Evolutionary conservation across 2,329 filamentous ascomycete species (phyloP), one percentile per base, ranked within the genome.

Genomic region (Metarhizium brunneum): DNA sequence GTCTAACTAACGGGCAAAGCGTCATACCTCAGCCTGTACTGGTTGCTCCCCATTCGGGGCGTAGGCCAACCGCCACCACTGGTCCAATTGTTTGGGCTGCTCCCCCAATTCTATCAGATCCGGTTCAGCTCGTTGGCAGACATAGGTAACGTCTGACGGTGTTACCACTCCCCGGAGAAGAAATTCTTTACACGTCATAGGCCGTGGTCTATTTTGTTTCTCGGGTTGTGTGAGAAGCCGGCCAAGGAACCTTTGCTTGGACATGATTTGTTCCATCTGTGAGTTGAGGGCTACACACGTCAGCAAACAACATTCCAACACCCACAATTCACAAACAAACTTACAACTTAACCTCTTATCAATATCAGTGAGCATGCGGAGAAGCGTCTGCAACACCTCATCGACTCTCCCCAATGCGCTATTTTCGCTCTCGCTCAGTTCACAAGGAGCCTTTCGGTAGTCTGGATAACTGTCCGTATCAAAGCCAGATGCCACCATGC

Each of bases 1-100:
- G n/a, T 45, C n/a, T 11, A 13, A 25, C 14, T 6, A 45, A 8
- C 4, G 5, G n/a, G n/a, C n/a, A 18, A 45, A 45, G n/a, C 5
- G 4, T 49, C 70, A 52, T 71, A 81, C 80, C 73, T 81, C 76
- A 16, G 76, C 68, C 59, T 70, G 74, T 32, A 77, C 68, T n/a
- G 77, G 74, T 50, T 71, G 67, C 6, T 68, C 61, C 11, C 72
- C 71, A 16, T 67, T 62, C 13, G 69, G 63, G 25, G 65, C 64
- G 58, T 76, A 79, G 40, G 73, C 69, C 49, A 83, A 67, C 59
- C 74, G 75, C 80, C 80, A 83, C 80, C 80, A 83, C 62, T 82
- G 79, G 53, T 81, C 78, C 16, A 58, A 59, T 4, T 64, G 57
- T 25, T 62, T 59, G 3, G 68, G 53, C 4, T 59, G 57, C 36